Evolutionary conservation across 2,329 filamentous ascomycete genomes (phyloP).

Genomic region (Pestalotiopsis sp.): DNA sequence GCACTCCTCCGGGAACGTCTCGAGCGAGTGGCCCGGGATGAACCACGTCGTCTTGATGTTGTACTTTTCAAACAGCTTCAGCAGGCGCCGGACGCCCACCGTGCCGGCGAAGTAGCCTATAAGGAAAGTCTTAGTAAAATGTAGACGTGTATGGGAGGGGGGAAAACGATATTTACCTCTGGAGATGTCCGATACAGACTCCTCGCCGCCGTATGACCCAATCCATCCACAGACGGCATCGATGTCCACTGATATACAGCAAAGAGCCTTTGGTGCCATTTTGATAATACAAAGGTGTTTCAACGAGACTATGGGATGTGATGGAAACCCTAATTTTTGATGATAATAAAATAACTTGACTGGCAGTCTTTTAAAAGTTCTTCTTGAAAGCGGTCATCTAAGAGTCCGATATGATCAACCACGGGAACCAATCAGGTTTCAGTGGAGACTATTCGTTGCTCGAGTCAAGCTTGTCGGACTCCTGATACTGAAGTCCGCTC

Average conservation of each 20-base stretch:
- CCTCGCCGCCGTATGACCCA: constrained; percentile 75
- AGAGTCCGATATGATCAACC: too few relatives aligned
- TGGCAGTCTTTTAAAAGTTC: too few relatives aligned
- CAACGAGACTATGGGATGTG: background rate
- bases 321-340: background rate
- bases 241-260: constrained; percentile 60
- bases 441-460: too few relatives aligned
- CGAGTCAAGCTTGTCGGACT: too few relatives aligned
- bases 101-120: constrained; percentile 66
- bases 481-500: too few relatives aligned
- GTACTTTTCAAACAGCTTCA: constrained; percentile 58
- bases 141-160: background rate
- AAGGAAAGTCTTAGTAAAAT: background rate
- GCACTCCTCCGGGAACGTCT: constrained; percentile 70
- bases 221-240: constrained; percentile 76
- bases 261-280: background rate
- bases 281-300: background rate
- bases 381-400: too few relatives aligned
- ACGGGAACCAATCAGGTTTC: too few relatives aligned
- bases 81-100: constrained; percentile 63
- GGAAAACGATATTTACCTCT: constrained; percentile 47
- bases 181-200: constrained; percentile 72
- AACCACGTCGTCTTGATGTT: constrained; percentile 57
- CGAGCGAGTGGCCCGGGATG: constrained; percentile 57
- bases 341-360: background rate